phyloP scores from a whole-genome alignment of 2,329 filamentous ascomycete genomes.

The Trichoderma sp. region DNA sequence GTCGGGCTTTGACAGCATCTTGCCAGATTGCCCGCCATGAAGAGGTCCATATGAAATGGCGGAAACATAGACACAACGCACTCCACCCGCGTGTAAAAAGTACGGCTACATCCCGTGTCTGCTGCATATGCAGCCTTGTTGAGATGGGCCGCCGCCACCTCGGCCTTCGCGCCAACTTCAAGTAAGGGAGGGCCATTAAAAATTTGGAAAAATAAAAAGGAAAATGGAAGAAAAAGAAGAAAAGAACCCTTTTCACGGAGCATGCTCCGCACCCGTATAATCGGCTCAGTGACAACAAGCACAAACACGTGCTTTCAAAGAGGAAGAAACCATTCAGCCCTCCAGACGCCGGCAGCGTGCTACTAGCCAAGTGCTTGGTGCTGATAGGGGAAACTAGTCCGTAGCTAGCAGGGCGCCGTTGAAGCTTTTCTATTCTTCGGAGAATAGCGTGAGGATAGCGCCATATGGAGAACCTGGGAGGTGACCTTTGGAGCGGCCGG shows the following conservation, averaged over 20 bases:
- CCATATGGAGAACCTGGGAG: constrained; percentile 7
- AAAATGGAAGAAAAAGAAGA: background rate
- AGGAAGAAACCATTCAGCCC: background rate
- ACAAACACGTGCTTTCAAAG: background rate
- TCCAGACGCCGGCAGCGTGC: background rate
- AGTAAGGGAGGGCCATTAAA: background rate
- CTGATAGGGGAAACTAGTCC: background rate
- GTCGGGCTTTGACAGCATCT: background rate
- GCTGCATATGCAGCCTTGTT: constrained; percentile 18
- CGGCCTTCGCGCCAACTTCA: background rate
- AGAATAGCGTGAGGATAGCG: constrained; percentile 15
- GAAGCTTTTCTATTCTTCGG: constrained; percentile 6
- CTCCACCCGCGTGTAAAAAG: background rate
- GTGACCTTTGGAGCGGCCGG: background rate
- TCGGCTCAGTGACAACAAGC: background rate
- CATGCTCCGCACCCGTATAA: background rate
- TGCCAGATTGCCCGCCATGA: background rate
- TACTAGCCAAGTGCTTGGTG: background rate
- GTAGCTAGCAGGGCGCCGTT: constrained; percentile 8
- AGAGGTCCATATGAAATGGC: background rate
- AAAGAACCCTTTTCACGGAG: background rate
- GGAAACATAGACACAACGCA: background rate
- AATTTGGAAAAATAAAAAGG: background rate
- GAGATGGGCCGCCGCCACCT: background rate
- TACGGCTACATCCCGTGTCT: background rate